Conservation (phyloP, 192 early-diverging fungal genomes). For the Radiomyces spectabilis region DNA sequence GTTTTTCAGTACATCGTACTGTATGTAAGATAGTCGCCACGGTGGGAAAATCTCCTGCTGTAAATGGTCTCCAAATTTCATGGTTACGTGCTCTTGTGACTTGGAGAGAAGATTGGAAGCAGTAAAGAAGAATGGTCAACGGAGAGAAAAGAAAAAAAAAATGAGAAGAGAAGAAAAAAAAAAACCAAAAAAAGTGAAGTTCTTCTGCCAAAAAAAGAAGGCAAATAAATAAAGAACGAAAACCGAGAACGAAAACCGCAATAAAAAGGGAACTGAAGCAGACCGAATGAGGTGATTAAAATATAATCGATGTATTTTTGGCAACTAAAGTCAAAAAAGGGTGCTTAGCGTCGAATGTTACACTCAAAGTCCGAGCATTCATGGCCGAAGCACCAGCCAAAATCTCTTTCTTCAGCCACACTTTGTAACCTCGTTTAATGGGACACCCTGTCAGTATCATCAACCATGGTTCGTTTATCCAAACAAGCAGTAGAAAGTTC, state of each 20-base stretch:
- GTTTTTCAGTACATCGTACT: conserved; percentile 80
- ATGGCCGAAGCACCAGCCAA: too few species aligned
- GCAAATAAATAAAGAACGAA: neutral
- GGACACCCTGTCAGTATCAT: too few species aligned
- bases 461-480: too few species aligned
- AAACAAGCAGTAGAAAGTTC: too few species aligned
- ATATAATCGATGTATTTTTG: too few species aligned
- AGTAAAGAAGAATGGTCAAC: neutral
- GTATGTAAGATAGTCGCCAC: conserved; percentile 78
- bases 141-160: neutral
- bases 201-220: neutral
- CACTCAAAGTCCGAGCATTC: too few species aligned
- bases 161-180: neutral
- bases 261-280: conserved; percentile 1
- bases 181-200: neutral
- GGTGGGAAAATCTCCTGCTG: conserved; percentile 56
- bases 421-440: too few species aligned
- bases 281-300: too few species aligned
- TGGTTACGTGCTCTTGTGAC: too few species aligned
- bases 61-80: conserved; percentile 89
- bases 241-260: neutral
- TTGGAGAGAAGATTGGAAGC: neutral
- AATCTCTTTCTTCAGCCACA: too few species aligned
- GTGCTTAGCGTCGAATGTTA: too few species aligned
- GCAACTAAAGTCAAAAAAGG: too few species aligned